Conservation (phyloP, 495 filamentous ascomycete species). For the Podospora fimiseda region DNA sequence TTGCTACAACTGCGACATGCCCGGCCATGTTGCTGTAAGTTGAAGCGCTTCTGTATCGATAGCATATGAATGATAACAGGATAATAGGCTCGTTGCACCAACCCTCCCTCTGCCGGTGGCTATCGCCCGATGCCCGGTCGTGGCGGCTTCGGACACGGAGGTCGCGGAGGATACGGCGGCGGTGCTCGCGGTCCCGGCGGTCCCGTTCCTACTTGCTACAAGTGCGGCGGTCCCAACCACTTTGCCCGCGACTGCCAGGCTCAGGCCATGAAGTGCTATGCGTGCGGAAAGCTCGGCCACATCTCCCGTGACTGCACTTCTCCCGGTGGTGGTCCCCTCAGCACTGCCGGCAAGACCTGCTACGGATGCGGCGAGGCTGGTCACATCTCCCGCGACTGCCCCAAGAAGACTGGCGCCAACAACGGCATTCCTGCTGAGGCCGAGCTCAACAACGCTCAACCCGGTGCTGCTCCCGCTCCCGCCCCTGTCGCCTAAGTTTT, state of each 20-base stretch:
- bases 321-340: constrained; percentile 91
- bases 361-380: constrained; percentile 94
- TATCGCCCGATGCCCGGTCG: constrained; percentile 59
- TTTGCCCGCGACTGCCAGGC: constrained; percentile 98
- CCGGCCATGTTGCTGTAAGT: constrained; percentile 71
- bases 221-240: constrained; percentile 98
- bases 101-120: constrained; percentile 54
- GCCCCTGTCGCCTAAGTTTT: constrained; percentile 31
- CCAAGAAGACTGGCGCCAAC: constrained; percentile 50
- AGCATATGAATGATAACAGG: constrained; percentile 5
- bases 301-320: constrained; percentile 97
- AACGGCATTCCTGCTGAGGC: constrained; percentile 38
- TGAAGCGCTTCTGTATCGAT: neutral
- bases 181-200: constrained; percentile 56
- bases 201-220: constrained; percentile 94
- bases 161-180: no score
- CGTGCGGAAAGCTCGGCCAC: constrained; percentile 96
- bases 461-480: constrained; percentile 20
- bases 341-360: constrained; percentile 95
- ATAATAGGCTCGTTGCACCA: constrained; percentile 73
- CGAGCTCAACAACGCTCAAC: constrained; percentile 16
- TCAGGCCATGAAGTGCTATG: constrained; percentile 99
- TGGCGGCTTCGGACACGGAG: constrained; percentile 35
- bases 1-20: constrained; percentile 93
- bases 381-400: constrained; percentile 94